Percentiles rank a stretch among this genome's conserved stretches.
phyloP scores from a whole-genome alignment of 2,329 filamentous ascomycete species.

The Paracamarosporium sp. region DNA sequence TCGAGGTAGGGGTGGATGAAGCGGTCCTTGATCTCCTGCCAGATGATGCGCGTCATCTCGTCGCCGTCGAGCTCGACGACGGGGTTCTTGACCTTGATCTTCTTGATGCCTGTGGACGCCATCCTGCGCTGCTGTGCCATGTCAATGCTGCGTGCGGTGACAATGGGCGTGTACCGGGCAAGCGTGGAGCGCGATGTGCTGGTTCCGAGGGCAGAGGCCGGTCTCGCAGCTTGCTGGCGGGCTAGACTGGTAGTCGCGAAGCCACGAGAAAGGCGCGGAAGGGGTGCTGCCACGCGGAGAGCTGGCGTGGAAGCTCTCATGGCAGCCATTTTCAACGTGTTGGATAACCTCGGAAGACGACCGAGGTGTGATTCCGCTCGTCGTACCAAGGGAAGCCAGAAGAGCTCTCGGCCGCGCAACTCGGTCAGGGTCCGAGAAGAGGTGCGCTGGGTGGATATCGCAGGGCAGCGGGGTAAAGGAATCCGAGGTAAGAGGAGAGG shows the following conservation, averaged over 20 bases:
- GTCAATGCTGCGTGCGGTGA: neutral
- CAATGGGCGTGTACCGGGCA: conserved; percentile 1
- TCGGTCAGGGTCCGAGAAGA: conserved; percentile 3
- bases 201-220: conserved; percentile 24
- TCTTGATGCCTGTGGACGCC: conserved; percentile 77
- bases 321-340: conserved; percentile 18
- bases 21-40: conserved; percentile 96
- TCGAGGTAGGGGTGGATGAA: conserved; percentile 97
- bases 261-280: conserved; percentile 28
- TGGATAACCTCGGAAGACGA: conserved; percentile 36
- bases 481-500: conserved; percentile 29
- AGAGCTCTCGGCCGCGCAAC: conserved; percentile 31
- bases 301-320: conserved; percentile 40
- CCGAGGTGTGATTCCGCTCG: neutral
- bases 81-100: conserved; percentile 99
- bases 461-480: conserved; percentile 37
- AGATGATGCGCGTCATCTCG: conserved; percentile 98
- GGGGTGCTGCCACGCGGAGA: conserved; percentile 29
- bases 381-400: conserved; percentile 1
- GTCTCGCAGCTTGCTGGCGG: conserved; percentile 26
- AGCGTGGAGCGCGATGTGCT: conserved; percentile 18
- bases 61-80: conserved; percentile 96
- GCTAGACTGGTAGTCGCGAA: conserved; percentile 41
- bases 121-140: conserved; percentile 37
- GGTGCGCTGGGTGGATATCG: conserved; percentile 10